phyloP scores from a whole-genome alignment of 2,329 filamentous ascomycete genomes.

The Ophiostoma sp. region DNA sequence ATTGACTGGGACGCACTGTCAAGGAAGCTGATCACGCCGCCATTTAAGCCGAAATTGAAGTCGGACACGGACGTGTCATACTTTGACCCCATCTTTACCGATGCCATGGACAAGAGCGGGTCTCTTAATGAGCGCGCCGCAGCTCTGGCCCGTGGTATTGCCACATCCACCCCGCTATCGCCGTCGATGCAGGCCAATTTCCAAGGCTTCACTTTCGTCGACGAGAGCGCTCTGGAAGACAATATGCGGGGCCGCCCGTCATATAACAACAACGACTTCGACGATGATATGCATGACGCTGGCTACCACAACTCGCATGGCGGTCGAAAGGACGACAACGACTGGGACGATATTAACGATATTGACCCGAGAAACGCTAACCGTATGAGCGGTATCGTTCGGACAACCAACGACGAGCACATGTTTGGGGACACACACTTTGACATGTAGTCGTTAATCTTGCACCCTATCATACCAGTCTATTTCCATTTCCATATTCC shows the following conservation, averaged over 20 bases:
- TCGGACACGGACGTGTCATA: conserved; percentile 96
- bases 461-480: conserved; percentile 12
- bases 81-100: conserved; percentile 98
- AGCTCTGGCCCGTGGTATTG: conserved; percentile 79
- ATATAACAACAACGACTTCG: conserved; percentile 44
- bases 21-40: conserved; percentile 90
- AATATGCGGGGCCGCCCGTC: conserved; percentile 62
- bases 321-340: conserved; percentile 45
- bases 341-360: conserved; percentile 62
- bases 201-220: conserved; percentile 98
- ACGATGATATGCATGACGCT: conserved; percentile 63
- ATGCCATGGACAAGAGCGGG: conserved; percentile 80
- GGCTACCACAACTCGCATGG: conserved; percentile 39
- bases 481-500: not conserved
- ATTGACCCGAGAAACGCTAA: conserved; percentile 53
- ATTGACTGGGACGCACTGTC: conserved; percentile 87
- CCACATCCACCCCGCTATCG: conserved; percentile 86
- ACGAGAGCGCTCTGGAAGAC: conserved; percentile 91
- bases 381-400: conserved; percentile 65
- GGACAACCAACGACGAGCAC: conserved; percentile 61
- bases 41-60: conserved; percentile 97
- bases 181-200: conserved; percentile 98
- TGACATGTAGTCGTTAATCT: conserved; percentile 52
- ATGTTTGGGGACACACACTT: conserved; percentile 65
- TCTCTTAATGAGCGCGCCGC: conserved; percentile 91